Percentiles rank a stretch among this genome's conserved stretches.
phyloP scores from a whole-genome alignment of 352 stramenopile species.

The Phytophthora pseudosyringae region DNA sequence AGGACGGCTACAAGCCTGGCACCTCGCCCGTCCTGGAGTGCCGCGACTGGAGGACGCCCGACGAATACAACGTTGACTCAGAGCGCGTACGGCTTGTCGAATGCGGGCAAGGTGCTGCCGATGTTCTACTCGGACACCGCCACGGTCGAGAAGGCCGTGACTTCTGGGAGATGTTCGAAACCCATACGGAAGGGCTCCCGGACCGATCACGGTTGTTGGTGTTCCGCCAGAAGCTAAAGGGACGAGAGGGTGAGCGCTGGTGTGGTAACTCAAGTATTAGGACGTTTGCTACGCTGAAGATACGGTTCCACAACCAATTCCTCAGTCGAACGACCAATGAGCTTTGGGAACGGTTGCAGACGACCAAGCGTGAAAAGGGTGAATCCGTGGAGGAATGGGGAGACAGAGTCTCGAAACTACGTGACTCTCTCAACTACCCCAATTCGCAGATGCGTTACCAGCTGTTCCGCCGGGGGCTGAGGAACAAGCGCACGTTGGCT shows the following conservation, averaged over 20 bases:
- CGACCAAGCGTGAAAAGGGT: not conserved
- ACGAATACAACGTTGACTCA: too few species aligned
- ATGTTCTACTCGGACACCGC: conserved; percentile 3
- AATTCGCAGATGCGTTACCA: not conserved
- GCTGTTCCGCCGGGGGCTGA: not conserved
- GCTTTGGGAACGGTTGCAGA: conserved; percentile 1
- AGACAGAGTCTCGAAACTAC: not conserved
- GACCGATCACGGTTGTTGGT: not conserved
- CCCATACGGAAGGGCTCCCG: not conserved
- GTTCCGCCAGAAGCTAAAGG: not conserved
- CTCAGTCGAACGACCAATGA: not conserved
- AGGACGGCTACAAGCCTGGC: too few species aligned
- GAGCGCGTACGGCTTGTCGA: not conserved
- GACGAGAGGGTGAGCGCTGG: not conserved
- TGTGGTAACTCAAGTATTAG: conserved; percentile 4
- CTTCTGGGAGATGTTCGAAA: not conserved
- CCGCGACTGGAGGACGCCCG: too few species aligned
- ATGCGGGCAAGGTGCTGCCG: not conserved
- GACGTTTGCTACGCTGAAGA: not conserved
- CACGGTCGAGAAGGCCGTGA: conserved; percentile 8
- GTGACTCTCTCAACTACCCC: not conserved
- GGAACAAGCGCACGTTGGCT: not conserved
- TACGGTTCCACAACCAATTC: conserved; percentile 9
- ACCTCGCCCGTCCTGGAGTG: too few species aligned
- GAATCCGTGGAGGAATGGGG: conserved; percentile 6